Evolutionary conservation across 352 stramenopile species (phyloP).

Genomic region (Phytophthora chlamydospora): DNA sequence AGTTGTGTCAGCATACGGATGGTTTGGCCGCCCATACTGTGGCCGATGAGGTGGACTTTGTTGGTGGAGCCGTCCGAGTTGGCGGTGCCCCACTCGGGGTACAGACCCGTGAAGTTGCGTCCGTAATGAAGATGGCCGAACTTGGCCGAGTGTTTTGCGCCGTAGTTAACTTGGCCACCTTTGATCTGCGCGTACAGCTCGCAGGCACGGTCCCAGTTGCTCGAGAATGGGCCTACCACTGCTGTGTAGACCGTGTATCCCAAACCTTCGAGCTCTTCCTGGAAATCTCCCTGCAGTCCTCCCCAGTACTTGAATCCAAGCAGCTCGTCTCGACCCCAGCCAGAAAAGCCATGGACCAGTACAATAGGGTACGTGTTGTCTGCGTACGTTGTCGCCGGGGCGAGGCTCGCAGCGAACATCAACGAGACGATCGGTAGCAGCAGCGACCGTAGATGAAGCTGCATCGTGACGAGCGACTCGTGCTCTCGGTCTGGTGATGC

Average conservation of each 20-base stretch:
- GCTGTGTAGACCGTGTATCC: slow-evolving; percentile 48
- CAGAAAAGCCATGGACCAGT: slow-evolving; percentile 50
- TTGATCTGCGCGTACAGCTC: slow-evolving; percentile 62
- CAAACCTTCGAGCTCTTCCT: slow-evolving; percentile 33
- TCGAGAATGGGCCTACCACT: slow-evolving; percentile 45
- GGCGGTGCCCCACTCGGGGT: slow-evolving; percentile 47
- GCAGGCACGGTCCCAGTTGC: slow-evolving; percentile 57
- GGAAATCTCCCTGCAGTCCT: slow-evolving; percentile 36
- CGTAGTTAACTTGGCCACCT: slow-evolving; percentile 44
- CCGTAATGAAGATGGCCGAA: slow-evolving; percentile 35
- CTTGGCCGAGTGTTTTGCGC: slow-evolving; percentile 33
- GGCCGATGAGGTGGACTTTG: slow-evolving; percentile 63
- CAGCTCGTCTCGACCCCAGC: slow-evolving; percentile 41
- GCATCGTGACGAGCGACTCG: too few relatives aligned
- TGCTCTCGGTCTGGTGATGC: too few relatives aligned
- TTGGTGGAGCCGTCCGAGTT: slow-evolving; percentile 43
- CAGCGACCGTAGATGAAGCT: too few relatives aligned
- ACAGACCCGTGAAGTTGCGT: slow-evolving; percentile 48
- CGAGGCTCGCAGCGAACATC: too few relatives aligned
- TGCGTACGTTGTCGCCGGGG: too few relatives aligned
- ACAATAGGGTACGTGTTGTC: slow-evolving; percentile 47
- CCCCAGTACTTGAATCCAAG: slow-evolving; percentile 49
- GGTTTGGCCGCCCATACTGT: slow-evolving; percentile 77
- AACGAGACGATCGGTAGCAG: too few relatives aligned
- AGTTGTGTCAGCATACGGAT: slow-evolving; percentile 67